Evolutionary conservation across 2,329 filamentous ascomycete genomes (phyloP), one percentile per base, ranked within the genome.

Genomic region (Rhytidhysteron rufulum): DNA sequence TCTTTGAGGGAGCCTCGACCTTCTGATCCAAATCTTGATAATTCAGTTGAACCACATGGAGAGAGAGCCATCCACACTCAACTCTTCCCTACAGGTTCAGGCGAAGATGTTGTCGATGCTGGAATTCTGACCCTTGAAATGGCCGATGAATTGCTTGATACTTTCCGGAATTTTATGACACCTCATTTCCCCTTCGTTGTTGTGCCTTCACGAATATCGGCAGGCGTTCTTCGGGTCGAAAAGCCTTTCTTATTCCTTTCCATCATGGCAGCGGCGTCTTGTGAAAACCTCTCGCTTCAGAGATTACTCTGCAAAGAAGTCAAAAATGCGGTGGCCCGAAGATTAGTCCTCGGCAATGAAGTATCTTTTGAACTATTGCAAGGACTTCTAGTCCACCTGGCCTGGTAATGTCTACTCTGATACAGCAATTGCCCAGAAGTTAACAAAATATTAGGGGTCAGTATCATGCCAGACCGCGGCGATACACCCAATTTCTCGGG

Each of bases 111-210:
- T 19, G 47, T 61, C 33, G 56, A 59, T 41, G 49, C 55, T 33
- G 56, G 56, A 25, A 45, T 61, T 20, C 37, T 61, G 34, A 51
- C 53, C 4, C 39, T 51, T 4, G 55, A 61, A 42, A 44, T 42
- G 21, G 58, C 58, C 3, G 50, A 49, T 37, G 52, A 45, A 10
- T 48, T 63, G 30, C 41, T 65, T 15, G 50, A 60, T 15, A 40
- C 54, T 19, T 68, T 64, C 51, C 60, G 53, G 44, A 51, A 49
- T 4, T 54, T 52, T 9, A 63, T 68, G 55, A 65, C 58, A 49
- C 53, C 58, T 1, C 55, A 67, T 43, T 67, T 67, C 24, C 65
- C 64, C 4, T 68, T 67, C 33, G 55, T 68, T 6, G 50, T 65
- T 5, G 39, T 68, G 21, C 42, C 56, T 4, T 42, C 51, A 6